Evolutionary conservation across 805 yeast genomes (phyloP), one percentile per base, ranked within the genome.

Genomic region (Gaillardinia entomophila): DNA sequence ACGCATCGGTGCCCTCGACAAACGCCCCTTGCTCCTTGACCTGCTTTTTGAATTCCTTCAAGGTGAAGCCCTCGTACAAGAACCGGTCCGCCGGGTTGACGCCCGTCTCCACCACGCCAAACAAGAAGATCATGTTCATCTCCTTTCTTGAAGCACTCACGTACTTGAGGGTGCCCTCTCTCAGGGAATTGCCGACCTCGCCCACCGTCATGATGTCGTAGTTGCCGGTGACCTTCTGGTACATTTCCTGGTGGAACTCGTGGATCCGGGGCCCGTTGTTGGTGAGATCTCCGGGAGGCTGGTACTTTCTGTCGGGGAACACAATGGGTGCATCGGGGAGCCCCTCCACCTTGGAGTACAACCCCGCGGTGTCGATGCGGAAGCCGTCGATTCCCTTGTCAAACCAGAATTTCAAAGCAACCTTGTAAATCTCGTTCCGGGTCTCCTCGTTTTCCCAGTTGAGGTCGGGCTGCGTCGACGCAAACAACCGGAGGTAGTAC

Each of bases 171-270:
- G 68, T 55, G 23, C 65, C 65, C 28, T 63, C 71, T 30, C 60
- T 57, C 4, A 64, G 39, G 28, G 68, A 58, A 34, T 51, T 51
- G 12, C 75, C 74, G 31, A 71, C 71, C 46, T 75, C 80, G 27
- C 80, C 81, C 20, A 75, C 79, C 6, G 79, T 72, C 70, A 75
- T 62, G 19, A 57, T 70, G 43, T 73, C 76, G 42, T 70, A 71
- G 36, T 66, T 58, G 18, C 66, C 49, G 13, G 70, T 60, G 26
- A 62, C 67, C 35, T 60, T 53, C 8, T 37, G 42, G 42, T 57
- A 63, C 70, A 75, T 64, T 45, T 73, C 78, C 49, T 66, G 64
- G 50, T 73, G 74, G 53, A 68, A 74, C 48, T 74, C 79, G 50
- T 75, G 80, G 45, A 75, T 71, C 35, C 77, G 50, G 16, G 80